A percentile compares a stretch with the other conserved stretches of the same genome.
Conservation (phyloP, 345 rosid genomes). For the Carallia pectinifolia region DNA sequence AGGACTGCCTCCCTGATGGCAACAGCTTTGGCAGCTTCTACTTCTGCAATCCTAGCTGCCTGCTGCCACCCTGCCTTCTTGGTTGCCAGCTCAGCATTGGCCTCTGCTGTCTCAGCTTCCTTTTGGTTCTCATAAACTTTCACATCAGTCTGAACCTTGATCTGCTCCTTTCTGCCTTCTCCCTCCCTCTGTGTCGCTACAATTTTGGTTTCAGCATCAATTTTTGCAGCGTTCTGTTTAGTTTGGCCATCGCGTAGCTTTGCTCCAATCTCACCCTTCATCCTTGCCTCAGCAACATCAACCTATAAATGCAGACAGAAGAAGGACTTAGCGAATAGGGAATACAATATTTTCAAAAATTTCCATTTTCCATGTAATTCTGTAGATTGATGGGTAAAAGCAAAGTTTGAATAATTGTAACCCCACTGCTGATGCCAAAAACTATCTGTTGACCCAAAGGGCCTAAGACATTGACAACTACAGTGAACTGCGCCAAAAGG, state of each 20-base stretch:
- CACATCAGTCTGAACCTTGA: conserved; percentile 12
- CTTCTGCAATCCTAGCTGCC: conserved; percentile 15
- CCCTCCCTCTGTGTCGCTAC: conserved; percentile 10
- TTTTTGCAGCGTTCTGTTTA: conserved; percentile 11
- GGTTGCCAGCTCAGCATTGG: conserved; percentile 16
- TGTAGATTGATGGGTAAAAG: too few relatives aligned
- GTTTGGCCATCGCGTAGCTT: conserved; percentile 8
- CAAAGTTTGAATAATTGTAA: too few relatives aligned
- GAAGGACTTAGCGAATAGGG: too few relatives aligned
- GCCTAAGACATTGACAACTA: too few relatives aligned
- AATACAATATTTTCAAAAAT: too few relatives aligned
- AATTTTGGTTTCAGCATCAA: conserved; percentile 11
- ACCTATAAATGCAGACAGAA: background rate
- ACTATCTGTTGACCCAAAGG: too few relatives aligned
- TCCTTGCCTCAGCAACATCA: conserved; percentile 19
- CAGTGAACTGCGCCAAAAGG: too few relatives aligned
- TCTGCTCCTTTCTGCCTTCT: conserved; percentile 10
- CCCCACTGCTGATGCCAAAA: too few relatives aligned
- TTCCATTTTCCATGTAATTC: too few relatives aligned
- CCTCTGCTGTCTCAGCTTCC: conserved; percentile 8
- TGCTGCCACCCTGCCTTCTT: conserved; percentile 18
- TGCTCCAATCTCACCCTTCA: conserved; percentile 21
- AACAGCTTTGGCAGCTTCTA: conserved; percentile 19
- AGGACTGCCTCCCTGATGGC: conserved; percentile 20
- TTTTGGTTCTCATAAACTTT: conserved; percentile 10